Evolutionary conservation across 768 basidiomycete genomes (phyloP), one percentile per base, ranked within the genome.

Genomic region (Boletus huronensis): DNA sequence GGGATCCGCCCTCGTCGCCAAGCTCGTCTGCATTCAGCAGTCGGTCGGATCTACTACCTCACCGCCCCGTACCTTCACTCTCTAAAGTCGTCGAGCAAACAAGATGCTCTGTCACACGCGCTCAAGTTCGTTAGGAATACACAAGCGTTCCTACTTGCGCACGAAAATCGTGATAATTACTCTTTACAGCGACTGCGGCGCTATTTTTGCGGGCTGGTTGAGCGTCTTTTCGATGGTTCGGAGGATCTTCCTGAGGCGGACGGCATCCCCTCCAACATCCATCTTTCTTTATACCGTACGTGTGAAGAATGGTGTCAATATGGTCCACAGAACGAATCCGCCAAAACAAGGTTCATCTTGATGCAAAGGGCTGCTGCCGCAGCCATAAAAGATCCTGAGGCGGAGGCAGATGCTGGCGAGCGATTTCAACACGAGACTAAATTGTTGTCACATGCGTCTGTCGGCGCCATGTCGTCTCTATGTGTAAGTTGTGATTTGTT

Each of bases 261-360:
- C 48, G 78, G 85, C 65, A 82, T 90, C 48, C 84, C 88, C 2
- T 74, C 79, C 5, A 82, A 88, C 53, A 85, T 85, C 74, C 84
- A 92, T 64, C 78, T 94, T 7, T 79, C 86, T 3, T 71, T 96
- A 31, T 96, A 90, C 71, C 83, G 87, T 32, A 74, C 93, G 36
- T 94, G 92, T 60, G 92, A 95, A 70, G 92, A 94, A 63, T 97
- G 94, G 94, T 96, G 93, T 69, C 85, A 91, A 63, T 76, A 88
- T 43, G 93, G 91, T 6, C 79, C 83, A 29, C 84, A 90, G 61
- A 78, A 83, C 1, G 90, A 93, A 57, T 71, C 75, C n/a, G 80
- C 82, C 36, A 87, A 84, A 67, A 87, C 85, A 50, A 79, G 89
- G 45, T 73, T 87, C 40, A 77, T 82, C 25, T 64, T 80, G 52